phyloP scores from a whole-genome alignment of 495 filamentous ascomycete genomes.

The Podospora anserina region DNA sequence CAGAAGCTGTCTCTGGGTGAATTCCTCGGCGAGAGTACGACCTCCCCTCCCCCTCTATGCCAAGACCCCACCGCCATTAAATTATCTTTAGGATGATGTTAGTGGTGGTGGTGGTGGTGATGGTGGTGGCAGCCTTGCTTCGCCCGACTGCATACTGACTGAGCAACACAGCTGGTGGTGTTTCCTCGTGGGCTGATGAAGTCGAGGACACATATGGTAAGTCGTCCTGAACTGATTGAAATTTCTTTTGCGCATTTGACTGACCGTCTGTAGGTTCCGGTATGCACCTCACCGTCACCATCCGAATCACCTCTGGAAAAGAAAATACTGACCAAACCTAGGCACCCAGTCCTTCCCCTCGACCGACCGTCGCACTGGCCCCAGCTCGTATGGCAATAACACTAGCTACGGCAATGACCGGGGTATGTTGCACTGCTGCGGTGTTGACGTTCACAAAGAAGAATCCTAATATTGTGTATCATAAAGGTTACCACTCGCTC shows the following conservation, averaged over 20 bases:
- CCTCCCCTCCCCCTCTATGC: slow-evolving; percentile 24
- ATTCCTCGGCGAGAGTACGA: slow-evolving; percentile 71
- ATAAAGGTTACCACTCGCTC: slow-evolving; percentile 55
- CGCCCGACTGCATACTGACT: slow-evolving; percentile 18
- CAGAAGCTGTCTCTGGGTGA: slow-evolving; percentile 87
- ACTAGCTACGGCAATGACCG: slow-evolving; percentile 31
- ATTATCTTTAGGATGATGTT: background rate
- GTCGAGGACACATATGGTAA: slow-evolving; percentile 83
- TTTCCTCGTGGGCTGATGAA: slow-evolving; percentile 93
- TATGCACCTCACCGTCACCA: background rate
- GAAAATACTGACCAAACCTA: slow-evolving; percentile 16
- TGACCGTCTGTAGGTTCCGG: background rate
- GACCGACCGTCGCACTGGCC: slow-evolving; percentile 37
- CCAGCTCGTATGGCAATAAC: slow-evolving; percentile 31
- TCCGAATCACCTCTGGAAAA: background rate
- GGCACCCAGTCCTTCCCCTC: slow-evolving; percentile 48
- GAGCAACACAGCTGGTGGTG: slow-evolving; percentile 59
- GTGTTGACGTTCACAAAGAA: background rate
- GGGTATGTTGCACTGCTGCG: slow-evolving; percentile 27
- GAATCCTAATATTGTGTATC: background rate
- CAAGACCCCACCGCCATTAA: slow-evolving; percentile 19
- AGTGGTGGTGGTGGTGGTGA: background rate
- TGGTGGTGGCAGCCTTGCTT: slow-evolving; percentile 11
- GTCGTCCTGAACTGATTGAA: slow-evolving; percentile 17
- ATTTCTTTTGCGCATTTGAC: background rate